Evolutionary conservation across 352 stramenopile genomes (phyloP), one percentile per base, ranked within the genome.

Genomic region (Globisporangium splendens): DNA sequence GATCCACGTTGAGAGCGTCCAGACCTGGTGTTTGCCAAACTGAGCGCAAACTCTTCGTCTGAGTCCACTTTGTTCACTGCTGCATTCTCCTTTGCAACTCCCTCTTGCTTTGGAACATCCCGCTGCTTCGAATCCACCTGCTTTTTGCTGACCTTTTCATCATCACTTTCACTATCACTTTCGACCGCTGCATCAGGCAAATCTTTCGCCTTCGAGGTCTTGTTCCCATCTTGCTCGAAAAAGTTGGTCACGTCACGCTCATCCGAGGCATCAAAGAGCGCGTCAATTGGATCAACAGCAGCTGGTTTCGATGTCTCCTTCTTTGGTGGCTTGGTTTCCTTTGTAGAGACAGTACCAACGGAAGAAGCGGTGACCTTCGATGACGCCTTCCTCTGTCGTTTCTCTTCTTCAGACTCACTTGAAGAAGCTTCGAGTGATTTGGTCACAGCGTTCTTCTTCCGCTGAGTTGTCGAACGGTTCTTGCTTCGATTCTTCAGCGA

Each of bases 221-320:
- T 47, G 22, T 47, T 56, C 35, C 56, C 15, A 17, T 47, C 41
- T 14, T 33, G 50, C 13, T 67, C 64, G 46, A 67, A 75, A 46
- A 77, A 61, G 3, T 51, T 38, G 0, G 60, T 50, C 56, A 91
- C 68, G 50, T 89, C 72, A 56, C 62, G 59, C 35, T 87, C 83
- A 20, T 64, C 58, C 0, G 72, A 75, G 1, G 54, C 62, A 44
- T 90, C 79, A 39, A 92, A 92, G 4, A 92, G 61, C 31, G 78
- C 73, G 59, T 92, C 79, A 42, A 92, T 90, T 15, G 65, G 56
- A 58, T 92, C 82, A 21, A 75, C 63, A 8, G 69, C 62, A 20
- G 60, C 21, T 42, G 33, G 15, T 11, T 54, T 38, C 4, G 8
- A 7, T 18, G 54, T 50, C 48, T 65, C 54, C 21, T 66, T 65